Evolutionary conservation across 305 asterid species (phyloP), one percentile per base, ranked within the genome.

Genomic region (Nicotiana rustica): DNA sequence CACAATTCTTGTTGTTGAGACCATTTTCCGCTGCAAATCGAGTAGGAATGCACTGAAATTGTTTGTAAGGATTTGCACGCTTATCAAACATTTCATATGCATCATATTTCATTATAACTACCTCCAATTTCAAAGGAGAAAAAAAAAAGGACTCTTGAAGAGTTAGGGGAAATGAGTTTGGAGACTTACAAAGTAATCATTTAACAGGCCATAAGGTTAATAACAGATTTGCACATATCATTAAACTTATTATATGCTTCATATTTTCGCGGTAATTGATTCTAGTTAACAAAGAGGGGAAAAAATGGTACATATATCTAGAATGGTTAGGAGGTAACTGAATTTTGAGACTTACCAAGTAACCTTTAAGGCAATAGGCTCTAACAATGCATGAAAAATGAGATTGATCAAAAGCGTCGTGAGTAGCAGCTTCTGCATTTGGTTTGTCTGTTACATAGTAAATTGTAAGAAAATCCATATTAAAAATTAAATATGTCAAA

Each of bases 21-120:
- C 78, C 61, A 21, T 71, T 71, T 47, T 0, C 78, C 61, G 13
- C 25, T 3, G 41, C 61, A 71, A 71, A 71, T 47, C 25, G 47
- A 6, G 2, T 47, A 71, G 78, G 78, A 44, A 71, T 47, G 61
- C 78, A 38, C 78, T 71, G 78, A 71, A 71, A 71, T 47, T 68
- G 56, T 68, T 68, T 38, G 18, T 25, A 25, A 3, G 0, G 17
- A 68, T n/a, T 68, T 10, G 8, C 77, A 68, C 77, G 38, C n/a
- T 36, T 44, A 71, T 13, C 61, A 44, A 12, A 47, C 10, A 71
- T 0, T 70, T 19, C 35, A 70, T 70, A 70, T 44, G 78, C 61
- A 47, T 71, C 21, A 71, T 71, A 71, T 21, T 21, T 71, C 12
- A 47, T 12, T 1, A 1, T 21, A 44, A 41, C 19, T 13, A 12